These are phyloP conservation scores for Setaria viridis DNA, from an alignment of 202 grass and related monocot genomes.

Conservation along the genomic window DNA sequence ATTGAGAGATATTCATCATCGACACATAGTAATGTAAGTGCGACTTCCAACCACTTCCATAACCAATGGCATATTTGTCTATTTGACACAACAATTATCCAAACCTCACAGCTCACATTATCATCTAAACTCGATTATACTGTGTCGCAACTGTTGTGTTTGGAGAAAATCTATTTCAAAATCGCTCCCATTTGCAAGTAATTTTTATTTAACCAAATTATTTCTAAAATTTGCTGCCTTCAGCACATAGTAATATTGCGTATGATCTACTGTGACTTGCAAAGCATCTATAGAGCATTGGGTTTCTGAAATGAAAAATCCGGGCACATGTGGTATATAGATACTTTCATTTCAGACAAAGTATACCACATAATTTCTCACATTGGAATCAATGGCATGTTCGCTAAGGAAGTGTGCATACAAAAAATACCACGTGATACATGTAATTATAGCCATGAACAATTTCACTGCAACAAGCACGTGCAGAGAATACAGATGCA, in stretches of 20 bases:
- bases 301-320: background rate
- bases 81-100: background rate
- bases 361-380: background rate
- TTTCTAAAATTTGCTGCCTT: background rate
- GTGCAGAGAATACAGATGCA: background rate
- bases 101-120: constrained; percentile 7
- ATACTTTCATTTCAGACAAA: background rate
- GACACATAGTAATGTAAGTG: background rate
- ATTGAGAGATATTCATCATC: background rate
- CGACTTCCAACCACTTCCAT: background rate
- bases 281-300: background rate
- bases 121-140: background rate
- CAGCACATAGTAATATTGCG: background rate
- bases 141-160: background rate
- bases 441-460: background rate
- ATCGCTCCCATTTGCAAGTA: background rate
- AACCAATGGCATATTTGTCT: background rate
- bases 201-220: background rate
- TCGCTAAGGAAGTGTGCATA: background rate
- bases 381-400: background rate
- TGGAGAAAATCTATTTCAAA: background rate
- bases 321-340: background rate
- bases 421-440: background rate
- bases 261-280: background rate
- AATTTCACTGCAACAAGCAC: background rate